Evolutionary conservation across 2,329 filamentous ascomycete species (phyloP).

Genomic region (Alternaria arborescens): DNA sequence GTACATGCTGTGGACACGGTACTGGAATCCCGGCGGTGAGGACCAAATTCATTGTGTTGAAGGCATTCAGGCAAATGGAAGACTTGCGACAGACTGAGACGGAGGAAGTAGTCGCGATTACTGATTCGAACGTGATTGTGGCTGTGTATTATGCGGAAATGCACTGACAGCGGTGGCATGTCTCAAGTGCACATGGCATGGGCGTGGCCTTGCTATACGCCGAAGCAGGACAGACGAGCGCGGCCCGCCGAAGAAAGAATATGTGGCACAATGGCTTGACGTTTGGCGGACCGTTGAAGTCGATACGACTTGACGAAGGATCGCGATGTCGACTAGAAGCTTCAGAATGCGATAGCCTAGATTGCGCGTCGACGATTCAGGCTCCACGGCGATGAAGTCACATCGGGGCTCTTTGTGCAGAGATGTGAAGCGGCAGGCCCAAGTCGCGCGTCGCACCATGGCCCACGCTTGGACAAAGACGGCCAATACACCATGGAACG

Average conservation of each 20-base stretch:
- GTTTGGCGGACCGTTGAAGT: conserved; percentile 13
- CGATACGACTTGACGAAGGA: not conserved
- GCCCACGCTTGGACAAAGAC: conserved; percentile 13
- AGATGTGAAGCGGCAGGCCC: conserved; percentile 16
- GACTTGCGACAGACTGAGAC: conserved; percentile 10
- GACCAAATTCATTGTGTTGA: not conserved
- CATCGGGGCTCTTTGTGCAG: conserved; percentile 21
- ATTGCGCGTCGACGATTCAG: conserved; percentile 13
- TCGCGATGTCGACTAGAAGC: conserved; percentile 5
- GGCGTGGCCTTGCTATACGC: not conserved
- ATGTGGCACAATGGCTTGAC: conserved; percentile 7
- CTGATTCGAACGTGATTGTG: conserved; percentile 5
- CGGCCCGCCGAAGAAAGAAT: not conserved
- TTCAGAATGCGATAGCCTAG: conserved; percentile 7
- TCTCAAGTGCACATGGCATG: conserved; percentile 18
- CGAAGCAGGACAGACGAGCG: not conserved
- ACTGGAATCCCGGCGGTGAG: conserved; percentile 12
- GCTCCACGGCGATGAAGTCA: conserved; percentile 15
- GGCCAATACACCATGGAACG: conserved; percentile 11
- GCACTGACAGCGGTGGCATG: conserved; percentile 13
- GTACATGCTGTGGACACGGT: conserved; percentile 1
- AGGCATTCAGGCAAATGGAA: not conserved
- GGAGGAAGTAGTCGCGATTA: not conserved
- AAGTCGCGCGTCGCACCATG: conserved; percentile 17
- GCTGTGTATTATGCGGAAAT: conserved; percentile 24